Evolutionary conservation across 2,329 filamentous ascomycete genomes (phyloP), one percentile per base, ranked within the genome.

Genomic region (Cordyceps tenuipes): DNA sequence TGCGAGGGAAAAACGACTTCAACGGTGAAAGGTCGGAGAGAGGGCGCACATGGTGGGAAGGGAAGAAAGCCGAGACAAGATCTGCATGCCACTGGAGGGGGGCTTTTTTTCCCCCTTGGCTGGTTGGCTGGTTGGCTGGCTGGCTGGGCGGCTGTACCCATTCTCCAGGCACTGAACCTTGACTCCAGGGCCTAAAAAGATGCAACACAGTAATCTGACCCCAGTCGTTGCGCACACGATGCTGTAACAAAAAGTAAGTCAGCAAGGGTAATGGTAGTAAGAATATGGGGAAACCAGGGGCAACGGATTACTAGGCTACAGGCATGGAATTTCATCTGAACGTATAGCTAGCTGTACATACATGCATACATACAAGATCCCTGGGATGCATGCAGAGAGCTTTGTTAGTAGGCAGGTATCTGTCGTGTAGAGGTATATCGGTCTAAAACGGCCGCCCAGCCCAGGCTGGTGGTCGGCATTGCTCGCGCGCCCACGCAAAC

Each of bases 11-110:
- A 49, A 54, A 53, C 34, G 43, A 29, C 19, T 41, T 21, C 29
- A 53, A 50, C 46, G 57, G 49, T 50, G 57, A 53, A 59, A 59
- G 41, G 57, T 59, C 57, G 57, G 57, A 54, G 57, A 54, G 57
- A 49, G 50, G 56, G 56, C 56, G 56, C 48, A 51, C 3, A 29
- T 29, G 29, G 44, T 26, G 36, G 56, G 8, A 34, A n/a, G 23
- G 26, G 36, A 49, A 50, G 26, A 17, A 29, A 21, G 34, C 55
- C 31, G 55, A 57, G 44, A 41, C 44, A 19, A 19, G 56, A 58
- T 58, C 56, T 47, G 43, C 53, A 36, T 47, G 56, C 34, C 52
- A 26, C 21, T 31, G 31, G 43, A 56, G 47, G 29, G 47, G 7
- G 15, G 15, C 10, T 10, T 17, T 34, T 17, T 52, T 23, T 41